Conservation (phyloP, 805 yeast species). For the Suhomyces sp. region DNA sequence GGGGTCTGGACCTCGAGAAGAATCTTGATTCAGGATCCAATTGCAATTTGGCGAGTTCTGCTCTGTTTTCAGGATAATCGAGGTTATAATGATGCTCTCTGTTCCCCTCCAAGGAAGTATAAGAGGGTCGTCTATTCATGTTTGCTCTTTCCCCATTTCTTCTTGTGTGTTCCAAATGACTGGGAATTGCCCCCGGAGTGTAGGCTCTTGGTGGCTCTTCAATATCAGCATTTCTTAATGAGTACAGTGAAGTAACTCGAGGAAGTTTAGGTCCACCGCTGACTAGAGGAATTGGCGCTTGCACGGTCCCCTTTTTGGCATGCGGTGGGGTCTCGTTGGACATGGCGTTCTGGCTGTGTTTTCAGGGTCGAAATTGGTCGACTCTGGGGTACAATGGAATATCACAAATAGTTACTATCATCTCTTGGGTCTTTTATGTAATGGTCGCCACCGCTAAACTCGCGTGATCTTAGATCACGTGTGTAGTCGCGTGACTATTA, state of each 20-base stretch:
- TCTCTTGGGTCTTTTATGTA: constrained; percentile 1
- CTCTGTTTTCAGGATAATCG: constrained; percentile 50
- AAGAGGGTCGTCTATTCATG: constrained; percentile 22
- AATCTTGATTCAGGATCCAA: constrained; percentile 39
- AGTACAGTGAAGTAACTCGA: constrained; percentile 6
- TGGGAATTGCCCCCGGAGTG: constrained; percentile 29
- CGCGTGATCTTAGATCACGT: too few species aligned
- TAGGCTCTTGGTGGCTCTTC: constrained; percentile 18
- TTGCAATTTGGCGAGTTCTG: constrained; percentile 24
- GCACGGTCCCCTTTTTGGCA: constrained; percentile 1
- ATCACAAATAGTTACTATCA: too few species aligned
- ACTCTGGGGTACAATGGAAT: neutral
- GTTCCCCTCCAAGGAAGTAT: constrained; percentile 16
- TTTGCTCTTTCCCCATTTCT: too few species aligned
- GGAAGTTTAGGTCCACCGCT: constrained; percentile 5
- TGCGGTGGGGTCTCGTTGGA: neutral
- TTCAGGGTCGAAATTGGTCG: neutral
- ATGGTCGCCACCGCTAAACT: constrained; percentile 2
- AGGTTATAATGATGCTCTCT: constrained; percentile 41
- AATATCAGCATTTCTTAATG: constrained; percentile 1
- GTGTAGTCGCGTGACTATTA: too few species aligned
- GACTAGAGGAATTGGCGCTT: constrained; percentile 22
- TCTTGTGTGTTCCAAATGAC: too few species aligned
- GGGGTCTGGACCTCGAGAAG: constrained; percentile 36
- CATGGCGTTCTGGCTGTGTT: constrained; percentile 3